Base-by-base conservation (phyloP, 2,329 filamentous ascomycete species). In the Coniochaeta sp. region DNA sequence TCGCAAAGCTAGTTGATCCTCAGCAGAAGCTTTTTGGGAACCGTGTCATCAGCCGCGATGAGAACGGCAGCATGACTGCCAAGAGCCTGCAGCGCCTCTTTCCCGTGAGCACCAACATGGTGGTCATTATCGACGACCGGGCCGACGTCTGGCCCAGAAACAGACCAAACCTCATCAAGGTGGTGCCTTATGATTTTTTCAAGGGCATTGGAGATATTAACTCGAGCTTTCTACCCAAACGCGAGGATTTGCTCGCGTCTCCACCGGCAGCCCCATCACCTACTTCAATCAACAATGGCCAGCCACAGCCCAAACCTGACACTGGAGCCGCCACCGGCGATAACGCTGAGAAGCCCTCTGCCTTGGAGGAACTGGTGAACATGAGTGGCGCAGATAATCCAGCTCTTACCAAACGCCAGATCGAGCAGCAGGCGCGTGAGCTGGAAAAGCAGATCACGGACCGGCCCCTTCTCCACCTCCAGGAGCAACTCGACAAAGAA, bases 141-240 rank as follows among this genome's bases (percentile, higher is more conserved):
- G 91, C 91, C 58, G 95, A 99, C 72, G 93, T 99, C 8, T 99
- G 95, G 95, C 86, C 86, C 1, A 86, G 88, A 66, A 98, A 96
- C 81, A 89, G 89, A 66, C 85, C 89, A 5, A 97, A 99, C 69
- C 82, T 99, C 38, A 91, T 99, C 76, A 96, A 96, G 72, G 95
- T 99, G 36, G 87, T 88, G 1, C 91, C 93, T 0, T 99, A 96
- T 72, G 93, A 98, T 72, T 99, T 99, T 75, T 99, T 98, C 77
- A 91, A 96, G 60, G 95, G 95, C 17, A 96, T 97, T 64, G 95
- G 95, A 63, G 95, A 99, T 73, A 99, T 99, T 79, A 99, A 99
- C 77, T 96, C 93, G 14, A 96, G 91, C 71, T 99, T 98, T 71
- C 74, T 99, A 58, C 95, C 95, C 0, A 96, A 96, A 73, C 86